Evolutionary conservation across 805 yeast genomes (phyloP).

Genomic region (Cyberlindnera lachancei): DNA sequence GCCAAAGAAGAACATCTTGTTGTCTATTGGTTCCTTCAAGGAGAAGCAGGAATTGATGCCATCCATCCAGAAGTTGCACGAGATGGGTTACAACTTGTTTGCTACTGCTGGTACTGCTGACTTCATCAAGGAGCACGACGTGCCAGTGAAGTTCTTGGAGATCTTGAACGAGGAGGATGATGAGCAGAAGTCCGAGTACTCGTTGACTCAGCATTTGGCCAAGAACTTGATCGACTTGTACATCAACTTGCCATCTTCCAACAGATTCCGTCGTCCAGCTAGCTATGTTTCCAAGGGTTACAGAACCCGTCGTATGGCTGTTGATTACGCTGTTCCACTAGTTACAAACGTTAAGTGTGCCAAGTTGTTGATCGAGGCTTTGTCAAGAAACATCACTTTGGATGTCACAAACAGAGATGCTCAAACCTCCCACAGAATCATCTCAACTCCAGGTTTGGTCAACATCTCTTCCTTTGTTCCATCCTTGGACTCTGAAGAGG

Average conservation of each 20-base stretch:
- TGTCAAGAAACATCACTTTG: constrained; percentile 58
- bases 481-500: constrained; percentile 42
- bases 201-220: constrained; percentile 93
- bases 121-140: constrained; percentile 88
- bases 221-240: constrained; percentile 93
- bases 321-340: constrained; percentile 94
- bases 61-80: constrained; percentile 68
- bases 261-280: constrained; percentile 98
- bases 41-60: constrained; percentile 94
- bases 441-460: constrained; percentile 79
- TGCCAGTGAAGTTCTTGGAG: constrained; percentile 94
- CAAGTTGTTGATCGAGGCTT: constrained; percentile 90
- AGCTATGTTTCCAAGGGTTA: constrained; percentile 96
- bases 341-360: constrained; percentile 98
- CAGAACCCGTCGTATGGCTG: constrained; percentile 99
- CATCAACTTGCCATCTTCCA: constrained; percentile 93
- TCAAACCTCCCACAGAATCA: constrained; percentile 82
- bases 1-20: constrained; percentile 89
- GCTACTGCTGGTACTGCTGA: constrained; percentile 99
- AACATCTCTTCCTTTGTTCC: constrained; percentile 78
- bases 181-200: constrained; percentile 85
- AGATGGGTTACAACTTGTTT: constrained; percentile 82
- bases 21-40: constrained; percentile 94
- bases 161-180: constrained; percentile 65
- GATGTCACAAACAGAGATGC: constrained; percentile 75